Percentiles rank a stretch among this genome's conserved stretches.
phyloP scores from a whole-genome alignment of 1,284 basidiomycete genomes.

The Kwoniella shivajii region DNA sequence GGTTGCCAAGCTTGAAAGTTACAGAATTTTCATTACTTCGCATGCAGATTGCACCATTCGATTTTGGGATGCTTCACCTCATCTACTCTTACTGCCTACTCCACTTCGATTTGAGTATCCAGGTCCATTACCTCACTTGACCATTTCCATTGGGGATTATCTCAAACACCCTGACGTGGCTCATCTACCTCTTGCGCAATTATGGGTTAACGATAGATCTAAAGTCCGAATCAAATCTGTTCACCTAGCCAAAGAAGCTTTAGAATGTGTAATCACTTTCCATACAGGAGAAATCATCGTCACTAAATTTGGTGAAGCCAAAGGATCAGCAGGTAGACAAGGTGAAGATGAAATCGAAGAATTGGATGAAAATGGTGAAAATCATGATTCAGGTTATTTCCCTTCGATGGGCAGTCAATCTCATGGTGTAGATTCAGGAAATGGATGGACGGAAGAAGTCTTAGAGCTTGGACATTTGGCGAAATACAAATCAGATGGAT shows the following conservation, averaged over 20 bases:
- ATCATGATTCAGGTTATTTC: slow-evolving; percentile 38
- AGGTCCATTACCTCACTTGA: slow-evolving; percentile 63
- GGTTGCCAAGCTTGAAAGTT: slow-evolving; percentile 59
- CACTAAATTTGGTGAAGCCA: slow-evolving; percentile 59
- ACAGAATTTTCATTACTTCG: slow-evolving; percentile 67
- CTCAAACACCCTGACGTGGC: slow-evolving; percentile 47
- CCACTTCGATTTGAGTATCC: slow-evolving; percentile 62
- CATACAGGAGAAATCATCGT: slow-evolving; percentile 68
- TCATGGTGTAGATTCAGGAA: background rate
- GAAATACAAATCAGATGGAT: slow-evolving; percentile 58
- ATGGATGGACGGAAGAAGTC: slow-evolving; percentile 47
- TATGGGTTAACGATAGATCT: slow-evolving; percentile 47
- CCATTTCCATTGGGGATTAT: slow-evolving; percentile 63
- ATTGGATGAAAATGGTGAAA: slow-evolving; percentile 24
- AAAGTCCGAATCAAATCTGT: slow-evolving; percentile 59
- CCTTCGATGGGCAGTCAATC: background rate
- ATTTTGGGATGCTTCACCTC: slow-evolving; percentile 62
- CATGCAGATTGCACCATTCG: slow-evolving; percentile 66
- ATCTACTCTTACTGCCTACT: slow-evolving; percentile 61
- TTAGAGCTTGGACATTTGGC: slow-evolving; percentile 48
- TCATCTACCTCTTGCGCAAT: slow-evolving; percentile 46
- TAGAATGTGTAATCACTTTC: slow-evolving; percentile 68
- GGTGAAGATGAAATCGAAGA: slow-evolving; percentile 39
- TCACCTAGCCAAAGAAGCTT: slow-evolving; percentile 64
- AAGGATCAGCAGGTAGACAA: slow-evolving; percentile 16